These are phyloP conservation scores for Fonsecaea monophora DNA, from an alignment of 2,329 filamentous ascomycete species.

Conservation along the genomic window DNA sequence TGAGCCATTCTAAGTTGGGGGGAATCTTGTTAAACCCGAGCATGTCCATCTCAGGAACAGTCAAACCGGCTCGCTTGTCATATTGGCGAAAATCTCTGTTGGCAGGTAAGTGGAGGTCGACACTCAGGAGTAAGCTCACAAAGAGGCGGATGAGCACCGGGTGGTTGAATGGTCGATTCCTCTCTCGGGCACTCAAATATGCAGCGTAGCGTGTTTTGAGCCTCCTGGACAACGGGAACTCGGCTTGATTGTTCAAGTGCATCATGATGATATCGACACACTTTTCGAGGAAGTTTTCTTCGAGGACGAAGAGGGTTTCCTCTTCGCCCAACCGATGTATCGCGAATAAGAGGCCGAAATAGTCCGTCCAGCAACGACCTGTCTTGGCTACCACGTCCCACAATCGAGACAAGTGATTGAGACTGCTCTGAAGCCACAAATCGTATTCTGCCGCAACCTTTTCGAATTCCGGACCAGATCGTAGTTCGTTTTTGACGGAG, in stretches of 20 bases:
- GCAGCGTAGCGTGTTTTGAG: conserved; percentile 51
- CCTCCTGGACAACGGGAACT: conserved; percentile 27
- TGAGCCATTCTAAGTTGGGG: conserved; percentile 60
- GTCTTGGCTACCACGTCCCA: conserved; percentile 33
- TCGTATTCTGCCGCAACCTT: conserved; percentile 17
- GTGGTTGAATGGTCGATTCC: conserved; percentile 55
- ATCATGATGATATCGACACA: conserved; percentile 67
- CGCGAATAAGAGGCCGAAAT: conserved; percentile 72
- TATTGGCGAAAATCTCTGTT: conserved; percentile 52
- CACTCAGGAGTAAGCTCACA: conserved; percentile 44
- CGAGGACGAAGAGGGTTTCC: conserved; percentile 66
- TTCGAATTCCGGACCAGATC: conserved; percentile 3
- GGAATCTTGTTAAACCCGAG: conserved; percentile 32
- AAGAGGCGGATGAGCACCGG: conserved; percentile 52
- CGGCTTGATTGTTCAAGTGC: conserved; percentile 29
- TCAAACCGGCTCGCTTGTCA: conserved; percentile 33
- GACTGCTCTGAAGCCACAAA: conserved; percentile 22
- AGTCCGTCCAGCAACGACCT: conserved; percentile 73
- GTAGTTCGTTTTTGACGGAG: conserved; percentile 10
- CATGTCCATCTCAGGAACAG: conserved; percentile 22
- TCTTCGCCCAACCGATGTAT: conserved; percentile 68
- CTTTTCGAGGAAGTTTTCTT: conserved; percentile 65
- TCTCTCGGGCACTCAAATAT: conserved; percentile 53
- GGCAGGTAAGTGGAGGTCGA: conserved; percentile 50
- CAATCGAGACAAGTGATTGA: conserved; percentile 26